Conservation (phyloP, 441 rosid species). For the Eutrema salsugineum region DNA sequence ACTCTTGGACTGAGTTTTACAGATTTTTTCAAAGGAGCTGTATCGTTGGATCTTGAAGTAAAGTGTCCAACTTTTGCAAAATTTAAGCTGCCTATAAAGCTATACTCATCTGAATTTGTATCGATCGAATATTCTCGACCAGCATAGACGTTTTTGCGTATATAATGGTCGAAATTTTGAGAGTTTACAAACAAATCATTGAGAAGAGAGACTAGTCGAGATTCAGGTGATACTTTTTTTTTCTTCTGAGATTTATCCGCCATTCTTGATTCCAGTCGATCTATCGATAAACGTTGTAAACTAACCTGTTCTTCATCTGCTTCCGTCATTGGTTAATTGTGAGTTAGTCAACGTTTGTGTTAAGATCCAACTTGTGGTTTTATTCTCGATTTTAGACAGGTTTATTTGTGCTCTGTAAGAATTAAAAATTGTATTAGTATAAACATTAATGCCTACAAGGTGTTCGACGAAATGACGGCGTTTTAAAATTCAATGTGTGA, state of each 20-base stretch:
- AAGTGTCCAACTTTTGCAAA: conserved; percentile 82
- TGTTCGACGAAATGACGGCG: background rate
- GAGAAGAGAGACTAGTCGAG: conserved; percentile 48
- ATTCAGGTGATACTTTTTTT: conserved; percentile 46
- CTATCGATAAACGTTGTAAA: background rate
- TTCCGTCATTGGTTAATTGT: background rate
- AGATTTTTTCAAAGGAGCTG: conserved; percentile 40
- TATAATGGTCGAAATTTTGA: conserved; percentile 46
- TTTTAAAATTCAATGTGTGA: background rate
- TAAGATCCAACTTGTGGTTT: background rate
- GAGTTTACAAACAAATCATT: conserved; percentile 49
- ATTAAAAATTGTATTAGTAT: background rate
- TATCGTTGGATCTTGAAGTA: conserved; percentile 8
- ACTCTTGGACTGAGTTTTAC: conserved; percentile 65
- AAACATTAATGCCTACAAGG: background rate
- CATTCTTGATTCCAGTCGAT: conserved; percentile 6
- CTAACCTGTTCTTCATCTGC: background rate
- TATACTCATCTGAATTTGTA: conserved; percentile 50
- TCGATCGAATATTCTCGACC: background rate
- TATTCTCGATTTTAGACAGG: background rate
- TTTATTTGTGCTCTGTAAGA: background rate
- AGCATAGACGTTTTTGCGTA: conserved; percentile 11
- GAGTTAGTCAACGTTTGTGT: background rate
- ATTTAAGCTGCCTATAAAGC: conserved; percentile 52
- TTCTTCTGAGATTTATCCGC: conserved; percentile 24